Percentiles rank a stretch among this genome's conserved stretches.
Evolutionary conservation across 352 stramenopile genomes (phyloP).

Genomic region (Phytophthora megakarya): DNA sequence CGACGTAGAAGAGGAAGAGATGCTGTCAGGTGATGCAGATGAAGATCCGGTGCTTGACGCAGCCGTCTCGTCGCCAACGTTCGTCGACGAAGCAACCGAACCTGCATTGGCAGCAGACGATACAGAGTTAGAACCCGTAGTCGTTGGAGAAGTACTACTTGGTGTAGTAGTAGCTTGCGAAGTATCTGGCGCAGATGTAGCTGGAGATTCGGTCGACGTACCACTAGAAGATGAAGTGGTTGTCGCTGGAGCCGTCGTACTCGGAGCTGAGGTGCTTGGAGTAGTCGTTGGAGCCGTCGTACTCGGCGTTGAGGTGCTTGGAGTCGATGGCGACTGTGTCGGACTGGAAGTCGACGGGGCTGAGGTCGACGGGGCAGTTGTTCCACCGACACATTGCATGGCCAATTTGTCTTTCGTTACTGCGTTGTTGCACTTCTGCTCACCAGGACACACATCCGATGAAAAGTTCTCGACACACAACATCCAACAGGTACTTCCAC

Average conservation of each 20-base stretch:
- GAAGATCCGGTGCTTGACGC: slow-evolving; percentile 15
- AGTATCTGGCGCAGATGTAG: slow-evolving; percentile 9
- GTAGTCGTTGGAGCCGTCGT: slow-evolving; percentile 1
- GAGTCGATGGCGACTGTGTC: slow-evolving; percentile 1
- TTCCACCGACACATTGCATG: slow-evolving; percentile 49
- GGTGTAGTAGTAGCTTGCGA: slow-evolving; percentile 2
- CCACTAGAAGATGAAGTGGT: neutral
- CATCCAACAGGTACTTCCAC: slow-evolving; percentile 59
- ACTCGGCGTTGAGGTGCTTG: slow-evolving; percentile 7
- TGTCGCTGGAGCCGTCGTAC: neutral
- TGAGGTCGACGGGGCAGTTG: slow-evolving; percentile 28
- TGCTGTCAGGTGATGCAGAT: slow-evolving; percentile 10
- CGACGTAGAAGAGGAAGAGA: slow-evolving; percentile 17
- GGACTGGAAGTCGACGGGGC: slow-evolving; percentile 5
- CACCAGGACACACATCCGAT: slow-evolving; percentile 45
- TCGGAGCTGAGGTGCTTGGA: slow-evolving; percentile 8
- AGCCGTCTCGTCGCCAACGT: slow-evolving; percentile 27
- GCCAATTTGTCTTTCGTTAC: slow-evolving; percentile 40
- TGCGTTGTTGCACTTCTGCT: slow-evolving; percentile 54
- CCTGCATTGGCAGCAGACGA: slow-evolving; percentile 41
- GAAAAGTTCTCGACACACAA: slow-evolving; percentile 58
- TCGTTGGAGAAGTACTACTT: slow-evolving; percentile 5
- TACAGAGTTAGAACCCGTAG: slow-evolving; percentile 29
- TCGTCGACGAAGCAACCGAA: slow-evolving; percentile 23
- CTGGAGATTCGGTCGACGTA: slow-evolving; percentile 13